phyloP scores from a whole-genome alignment of 2,329 filamentous ascomycete genomes.

The Claviceps capensis region DNA sequence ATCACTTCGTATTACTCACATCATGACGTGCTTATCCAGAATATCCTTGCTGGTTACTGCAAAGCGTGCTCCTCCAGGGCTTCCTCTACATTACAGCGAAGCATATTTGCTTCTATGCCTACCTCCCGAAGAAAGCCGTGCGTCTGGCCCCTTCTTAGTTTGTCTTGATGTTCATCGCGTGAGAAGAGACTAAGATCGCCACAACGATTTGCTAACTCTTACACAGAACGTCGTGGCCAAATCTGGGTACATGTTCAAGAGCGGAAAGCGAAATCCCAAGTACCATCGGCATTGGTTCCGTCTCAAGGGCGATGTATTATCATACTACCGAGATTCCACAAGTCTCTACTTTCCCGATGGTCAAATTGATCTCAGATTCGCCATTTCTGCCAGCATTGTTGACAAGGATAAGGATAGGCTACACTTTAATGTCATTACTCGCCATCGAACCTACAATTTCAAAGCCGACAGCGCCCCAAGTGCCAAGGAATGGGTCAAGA shows the following conservation, averaged over 20 bases:
- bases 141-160: constrained; percentile 15
- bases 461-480: constrained; percentile 75
- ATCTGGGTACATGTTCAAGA: constrained; percentile 79
- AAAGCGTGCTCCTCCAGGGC: constrained; percentile 82
- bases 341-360: constrained; percentile 86
- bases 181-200: too few relatives aligned
- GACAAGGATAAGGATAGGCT: constrained; percentile 67
- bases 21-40: constrained; percentile 32
- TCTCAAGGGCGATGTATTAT: constrained; percentile 79
- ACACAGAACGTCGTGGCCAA: constrained; percentile 58
- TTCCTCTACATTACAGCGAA: constrained; percentile 91
- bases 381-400: constrained; percentile 67
- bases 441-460: constrained; percentile 75
- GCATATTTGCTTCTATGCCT: constrained; percentile 95
- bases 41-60: constrained; percentile 85
- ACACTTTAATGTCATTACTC: constrained; percentile 69
- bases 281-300: constrained; percentile 91
- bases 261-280: constrained; percentile 73
- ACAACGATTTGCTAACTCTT: constrained; percentile 7
- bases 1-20: constrained; percentile 5
- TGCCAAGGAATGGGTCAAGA: constrained; percentile 93
- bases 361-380: constrained; percentile 84
- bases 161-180: not conserved
- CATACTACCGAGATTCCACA: constrained; percentile 73
- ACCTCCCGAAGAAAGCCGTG: constrained; percentile 84